A percentile compares a stretch with the other conserved stretches of the same genome.
phyloP scores from a whole-genome alignment of 208 protist genomes.

The Phytomonas francai region DNA sequence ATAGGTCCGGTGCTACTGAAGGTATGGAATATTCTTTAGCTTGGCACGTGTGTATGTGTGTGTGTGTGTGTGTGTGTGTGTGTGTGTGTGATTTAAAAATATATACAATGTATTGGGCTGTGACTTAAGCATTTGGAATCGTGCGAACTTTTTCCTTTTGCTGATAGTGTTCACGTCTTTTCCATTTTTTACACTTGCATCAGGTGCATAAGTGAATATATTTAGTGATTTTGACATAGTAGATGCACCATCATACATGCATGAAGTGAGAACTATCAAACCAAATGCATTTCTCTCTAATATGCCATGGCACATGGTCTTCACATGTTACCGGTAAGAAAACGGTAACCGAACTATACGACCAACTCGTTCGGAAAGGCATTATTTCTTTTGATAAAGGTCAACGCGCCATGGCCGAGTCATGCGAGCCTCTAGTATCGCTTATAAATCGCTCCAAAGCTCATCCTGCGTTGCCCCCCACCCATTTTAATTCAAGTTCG shows the following conservation, averaged over 20 bases:
- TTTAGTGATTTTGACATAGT: neutral
- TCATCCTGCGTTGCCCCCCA: neutral
- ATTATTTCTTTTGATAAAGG: slow-evolving; percentile 35
- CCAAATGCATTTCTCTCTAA: neutral
- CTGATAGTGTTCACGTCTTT: neutral
- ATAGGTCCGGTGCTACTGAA: neutral
- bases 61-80: neutral
- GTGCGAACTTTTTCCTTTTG: neutral
- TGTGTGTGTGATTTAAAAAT: neutral
- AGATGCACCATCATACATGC: neutral
- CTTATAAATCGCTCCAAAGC: slow-evolving; percentile 23
- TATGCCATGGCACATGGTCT: slow-evolving; percentile 30
- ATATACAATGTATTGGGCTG: neutral
- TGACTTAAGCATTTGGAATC: neutral
- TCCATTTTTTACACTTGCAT: neutral
- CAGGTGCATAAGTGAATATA: neutral
- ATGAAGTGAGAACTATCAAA: neutral
- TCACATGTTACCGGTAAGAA: slow-evolving; percentile 34
- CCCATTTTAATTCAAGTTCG: neutral
- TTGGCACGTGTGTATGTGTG: no score
- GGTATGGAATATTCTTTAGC: neutral
- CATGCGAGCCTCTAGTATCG: slow-evolving; percentile 50
- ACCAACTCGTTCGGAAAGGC: slow-evolving; percentile 55
- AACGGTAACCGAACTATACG: slow-evolving; percentile 60
- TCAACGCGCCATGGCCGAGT: slow-evolving; percentile 55